These are phyloP conservation scores for Cardiospermum halicacabum DNA, from an alignment of 345 rosid genomes.

Conservation along the genomic window DNA sequence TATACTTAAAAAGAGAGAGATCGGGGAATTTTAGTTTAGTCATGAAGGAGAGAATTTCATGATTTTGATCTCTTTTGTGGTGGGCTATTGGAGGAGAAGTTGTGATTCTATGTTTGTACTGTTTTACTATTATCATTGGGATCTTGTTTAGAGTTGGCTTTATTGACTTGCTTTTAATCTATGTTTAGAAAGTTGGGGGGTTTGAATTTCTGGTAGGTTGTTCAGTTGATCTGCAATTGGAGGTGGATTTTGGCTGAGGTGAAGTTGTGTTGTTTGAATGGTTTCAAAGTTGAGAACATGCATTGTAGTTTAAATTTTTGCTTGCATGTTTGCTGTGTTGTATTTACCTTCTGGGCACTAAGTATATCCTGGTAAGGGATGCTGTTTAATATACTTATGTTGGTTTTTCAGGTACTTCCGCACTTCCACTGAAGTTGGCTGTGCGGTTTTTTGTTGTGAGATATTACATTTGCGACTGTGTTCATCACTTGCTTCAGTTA, in stretches of 20 bases:
- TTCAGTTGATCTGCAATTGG: not conserved
- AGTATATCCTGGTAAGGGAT: not conserved
- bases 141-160: not conserved
- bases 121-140: not conserved
- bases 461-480: conserved; percentile 19
- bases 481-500: conserved; percentile 21
- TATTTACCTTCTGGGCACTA: not conserved
- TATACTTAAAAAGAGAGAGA: not conserved
- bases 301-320: not conserved
- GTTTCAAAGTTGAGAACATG: not conserved
- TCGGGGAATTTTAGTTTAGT: not conserved
- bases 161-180: not conserved
- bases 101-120: not conserved
- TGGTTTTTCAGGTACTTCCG: conserved; percentile 35
- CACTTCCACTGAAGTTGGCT: conserved; percentile 39
- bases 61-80: conserved; percentile 1
- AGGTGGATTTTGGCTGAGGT: not conserved
- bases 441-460: conserved; percentile 24
- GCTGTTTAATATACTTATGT: conserved; percentile 8
- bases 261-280: not conserved
- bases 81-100: not conserved
- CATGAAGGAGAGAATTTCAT: not conserved
- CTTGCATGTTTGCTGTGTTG: not conserved
- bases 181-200: not conserved
- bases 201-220: not conserved